A percentile compares a stretch with the other conserved stretches of the same genome.
Conservation (phyloP, 2,329 filamentous ascomycete genomes). For the Botrytis deweyae region DNA sequence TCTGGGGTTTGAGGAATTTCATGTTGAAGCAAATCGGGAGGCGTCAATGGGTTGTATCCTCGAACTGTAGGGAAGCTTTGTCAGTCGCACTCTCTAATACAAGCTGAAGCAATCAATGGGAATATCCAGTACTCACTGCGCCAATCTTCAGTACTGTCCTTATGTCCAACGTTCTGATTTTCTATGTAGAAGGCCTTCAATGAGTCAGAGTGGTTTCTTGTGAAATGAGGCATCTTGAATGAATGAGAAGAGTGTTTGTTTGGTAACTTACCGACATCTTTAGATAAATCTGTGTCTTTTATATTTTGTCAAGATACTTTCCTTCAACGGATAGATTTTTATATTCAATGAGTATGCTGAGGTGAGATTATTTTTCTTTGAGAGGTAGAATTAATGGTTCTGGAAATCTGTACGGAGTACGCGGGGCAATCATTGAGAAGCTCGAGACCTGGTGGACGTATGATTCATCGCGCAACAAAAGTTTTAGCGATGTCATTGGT, state of each 20-base stretch:
- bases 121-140: conserved; percentile 60
- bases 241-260: background rate
- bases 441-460: background rate
- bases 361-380: conserved; percentile 18
- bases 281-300: background rate
- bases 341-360: background rate
- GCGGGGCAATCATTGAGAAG: conserved; percentile 13
- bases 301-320: background rate
- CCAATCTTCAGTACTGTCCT: conserved; percentile 74
- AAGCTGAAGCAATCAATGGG: background rate
- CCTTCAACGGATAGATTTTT: background rate
- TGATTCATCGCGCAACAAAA: background rate
- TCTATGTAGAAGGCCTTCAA: conserved; percentile 67
- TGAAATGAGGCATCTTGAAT: conserved; percentile 17
- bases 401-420: background rate
- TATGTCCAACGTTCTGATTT: conserved; percentile 77
- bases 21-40: conserved; percentile 91
- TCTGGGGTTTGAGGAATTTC: conserved; percentile 65
- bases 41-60: conserved; percentile 89
- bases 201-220: conserved; percentile 27
- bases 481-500: conserved; percentile 16
- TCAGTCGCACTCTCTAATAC: conserved; percentile 13
- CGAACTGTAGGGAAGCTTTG: background rate
- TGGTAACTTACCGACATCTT: conserved; percentile 19
- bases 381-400: background rate